Conservation (phyloP, 1,139 yeast genomes). For the Debaryomyces psychrophilus region DNA sequence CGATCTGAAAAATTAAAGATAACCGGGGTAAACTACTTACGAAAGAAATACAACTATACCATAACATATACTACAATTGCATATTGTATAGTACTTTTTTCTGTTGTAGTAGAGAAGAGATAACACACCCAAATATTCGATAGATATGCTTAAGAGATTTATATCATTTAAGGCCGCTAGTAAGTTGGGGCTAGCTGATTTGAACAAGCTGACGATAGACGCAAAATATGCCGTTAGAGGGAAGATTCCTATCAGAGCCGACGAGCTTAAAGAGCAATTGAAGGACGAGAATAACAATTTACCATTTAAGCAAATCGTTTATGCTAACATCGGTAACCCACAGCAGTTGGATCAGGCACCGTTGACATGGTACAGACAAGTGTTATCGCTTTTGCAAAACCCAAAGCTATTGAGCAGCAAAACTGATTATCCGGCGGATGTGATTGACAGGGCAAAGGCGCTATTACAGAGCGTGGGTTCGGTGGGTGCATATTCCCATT, state of each 20-base stretch:
- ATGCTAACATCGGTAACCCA: constrained; percentile 96
- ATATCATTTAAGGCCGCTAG: constrained; percentile 26
- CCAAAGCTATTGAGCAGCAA: constrained; percentile 60
- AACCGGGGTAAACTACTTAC: not conserved
- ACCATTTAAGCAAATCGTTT: constrained; percentile 77
- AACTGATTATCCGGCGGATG: constrained; percentile 65
- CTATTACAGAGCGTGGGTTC: constrained; percentile 71
- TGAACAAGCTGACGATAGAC: constrained; percentile 73
- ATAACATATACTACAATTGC: not conserved
- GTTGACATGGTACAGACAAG: constrained; percentile 92
- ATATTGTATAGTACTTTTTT: not conserved
- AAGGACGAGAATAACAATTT: constrained; percentile 50
- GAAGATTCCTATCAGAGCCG: constrained; percentile 89
- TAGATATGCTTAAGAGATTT: constrained; percentile 10
- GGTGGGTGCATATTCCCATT: constrained; percentile 91
- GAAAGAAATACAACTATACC: not conserved
- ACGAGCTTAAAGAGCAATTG: constrained; percentile 57
- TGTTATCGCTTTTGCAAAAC: constrained; percentile 79
- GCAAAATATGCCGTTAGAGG: constrained; percentile 98
- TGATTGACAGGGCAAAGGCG: constrained; percentile 64
- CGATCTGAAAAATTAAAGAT: constrained; percentile 1
- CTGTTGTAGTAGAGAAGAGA: not conserved
- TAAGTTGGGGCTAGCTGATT: constrained; percentile 40
- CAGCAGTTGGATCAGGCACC: constrained; percentile 95
- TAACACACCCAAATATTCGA: constrained; percentile 8